Evolutionary conservation across 164 flowering plant species (phyloP).

Genomic region (Dillenia suffruticosa): DNA sequence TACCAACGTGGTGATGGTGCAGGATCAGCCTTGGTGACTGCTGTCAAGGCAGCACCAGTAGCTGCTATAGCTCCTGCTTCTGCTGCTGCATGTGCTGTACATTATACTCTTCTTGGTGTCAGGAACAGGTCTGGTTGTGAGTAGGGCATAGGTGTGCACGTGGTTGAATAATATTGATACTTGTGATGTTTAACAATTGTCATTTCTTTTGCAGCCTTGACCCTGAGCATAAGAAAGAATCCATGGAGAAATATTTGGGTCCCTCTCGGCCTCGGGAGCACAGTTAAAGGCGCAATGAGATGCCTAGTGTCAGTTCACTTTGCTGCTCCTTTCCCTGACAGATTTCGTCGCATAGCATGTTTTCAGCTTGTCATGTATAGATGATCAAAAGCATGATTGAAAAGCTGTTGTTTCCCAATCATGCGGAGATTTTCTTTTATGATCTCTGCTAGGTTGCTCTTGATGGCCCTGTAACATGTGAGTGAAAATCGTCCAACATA

Average conservation of each 20-base stretch:
- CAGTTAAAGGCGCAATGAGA: conserved; percentile 16
- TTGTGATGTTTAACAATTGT: neutral
- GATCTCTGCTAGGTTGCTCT: conserved; percentile 1
- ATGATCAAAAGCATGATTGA: neutral
- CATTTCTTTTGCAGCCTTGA: conserved; percentile 64
- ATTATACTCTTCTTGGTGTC: conserved; percentile 85
- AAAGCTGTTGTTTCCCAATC: too few relatives aligned
- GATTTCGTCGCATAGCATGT: neutral
- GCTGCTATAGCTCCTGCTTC: conserved; percentile 94
- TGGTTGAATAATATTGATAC: neutral
- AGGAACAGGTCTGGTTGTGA: conserved; percentile 70
- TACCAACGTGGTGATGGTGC: conserved; percentile 86
- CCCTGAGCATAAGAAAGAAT: conserved; percentile 88
- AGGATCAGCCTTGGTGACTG: conserved; percentile 83
- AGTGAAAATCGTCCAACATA: conserved; percentile 12
- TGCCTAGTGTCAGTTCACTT: neutral
- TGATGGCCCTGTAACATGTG: conserved; percentile 20
- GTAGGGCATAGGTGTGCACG: too few relatives aligned
- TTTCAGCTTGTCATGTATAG: neutral
- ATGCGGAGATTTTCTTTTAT: neutral
- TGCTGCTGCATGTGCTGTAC: conserved; percentile 79
- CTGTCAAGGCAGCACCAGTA: conserved; percentile 78
- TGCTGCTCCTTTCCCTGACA: neutral
- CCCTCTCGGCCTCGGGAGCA: conserved; percentile 29
- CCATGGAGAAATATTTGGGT: conserved; percentile 83